Evolutionary conservation across 2,329 filamentous ascomycete species (phyloP), one percentile per base, ranked within the genome.

Genomic region (Whalleya microplaca): DNA sequence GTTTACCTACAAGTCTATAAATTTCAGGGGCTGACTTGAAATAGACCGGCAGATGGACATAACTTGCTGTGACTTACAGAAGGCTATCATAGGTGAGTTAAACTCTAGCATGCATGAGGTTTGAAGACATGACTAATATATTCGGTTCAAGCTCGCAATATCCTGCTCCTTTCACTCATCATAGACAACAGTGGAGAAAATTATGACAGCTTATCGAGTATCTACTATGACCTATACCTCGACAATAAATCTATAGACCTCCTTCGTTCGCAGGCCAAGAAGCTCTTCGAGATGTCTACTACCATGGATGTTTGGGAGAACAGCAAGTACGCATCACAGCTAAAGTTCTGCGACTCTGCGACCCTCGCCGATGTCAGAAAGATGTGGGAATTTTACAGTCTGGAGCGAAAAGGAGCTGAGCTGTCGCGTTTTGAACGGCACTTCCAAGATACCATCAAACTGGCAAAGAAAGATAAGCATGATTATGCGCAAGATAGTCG

Each of bases 171-270:
- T 21, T 79, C 78, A 0, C 68, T 86, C 2, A 68, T 86, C 37
- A 49, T 81, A 4, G 80, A 82, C 18, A 59, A 72, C 18, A 59
- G 72, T n/a, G 56, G 65, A 7, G 27, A 7, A 2, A 12, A 37
- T n/a, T 41, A 67, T 21, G 56, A 7, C 45, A 58, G 1, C 65
- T 71, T 1, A 51, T 83, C 2, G 83, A 75, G 80, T 49, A 72
- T 83, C 23, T 87, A 83, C 68, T 85, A 85, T 65, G 76, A 86
- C 58, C 63, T 82, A 8, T 77, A 76, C 41, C 52, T 87, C 2
- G 75, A 79, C 45, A 53, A 70, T 0, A 42, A 69, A 2, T 70
- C 76, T 1, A 61, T 76, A 0, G 20, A 65, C 1, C 27, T 77
- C 3, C 68, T 86, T 1, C 53, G 67, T 1, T 29, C 55, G 1